A percentile compares a stretch with the other conserved stretches of the same genome.
phyloP scores from a whole-genome alignment of 2,329 filamentous ascomycete genomes.

The Monilinia fructicola region DNA sequence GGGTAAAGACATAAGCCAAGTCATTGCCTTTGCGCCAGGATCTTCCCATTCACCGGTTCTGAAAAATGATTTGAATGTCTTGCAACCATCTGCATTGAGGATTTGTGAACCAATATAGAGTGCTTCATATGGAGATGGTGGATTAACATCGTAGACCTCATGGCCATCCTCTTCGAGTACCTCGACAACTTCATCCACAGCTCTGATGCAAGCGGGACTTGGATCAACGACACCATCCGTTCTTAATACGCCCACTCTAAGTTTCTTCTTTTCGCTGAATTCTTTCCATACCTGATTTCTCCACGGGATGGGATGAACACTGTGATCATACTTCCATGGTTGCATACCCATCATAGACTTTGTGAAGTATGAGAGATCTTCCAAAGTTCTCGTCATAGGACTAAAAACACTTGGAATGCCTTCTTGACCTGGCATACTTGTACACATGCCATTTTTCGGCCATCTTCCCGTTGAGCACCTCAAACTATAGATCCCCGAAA shows the following conservation, averaged over 20 bases:
- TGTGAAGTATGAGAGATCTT: conserved; percentile 83
- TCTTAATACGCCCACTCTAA: conserved; percentile 74
- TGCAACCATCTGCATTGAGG: conserved; percentile 80
- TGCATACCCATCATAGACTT: conserved; percentile 74
- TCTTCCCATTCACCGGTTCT: conserved; percentile 78
- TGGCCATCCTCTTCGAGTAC: conserved; percentile 73
- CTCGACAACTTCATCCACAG: conserved; percentile 66
- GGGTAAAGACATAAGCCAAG: conserved; percentile 70
- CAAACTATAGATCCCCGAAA: conserved; percentile 83
- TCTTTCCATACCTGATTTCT: conserved; percentile 59
- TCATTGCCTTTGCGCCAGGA: conserved; percentile 71
- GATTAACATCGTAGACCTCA: conserved; percentile 64
- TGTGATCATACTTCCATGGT: conserved; percentile 87
- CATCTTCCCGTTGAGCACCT: conserved; percentile 86
- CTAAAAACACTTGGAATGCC: conserved; percentile 86
- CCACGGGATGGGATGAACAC: conserved; percentile 84
- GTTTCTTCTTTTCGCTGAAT: conserved; percentile 58
- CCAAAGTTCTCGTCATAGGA: conserved; percentile 84
- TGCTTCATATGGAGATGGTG: conserved; percentile 71
- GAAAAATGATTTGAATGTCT: conserved; percentile 76
- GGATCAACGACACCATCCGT: conserved; percentile 84
- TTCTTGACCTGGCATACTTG: conserved; percentile 90
- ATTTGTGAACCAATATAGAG: conserved; percentile 76
- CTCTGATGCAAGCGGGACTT: conserved; percentile 77
- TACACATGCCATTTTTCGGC: conserved; percentile 80